Conservation (phyloP, 768 basidiomycete species). For the Termitomyces sp. region DNA sequence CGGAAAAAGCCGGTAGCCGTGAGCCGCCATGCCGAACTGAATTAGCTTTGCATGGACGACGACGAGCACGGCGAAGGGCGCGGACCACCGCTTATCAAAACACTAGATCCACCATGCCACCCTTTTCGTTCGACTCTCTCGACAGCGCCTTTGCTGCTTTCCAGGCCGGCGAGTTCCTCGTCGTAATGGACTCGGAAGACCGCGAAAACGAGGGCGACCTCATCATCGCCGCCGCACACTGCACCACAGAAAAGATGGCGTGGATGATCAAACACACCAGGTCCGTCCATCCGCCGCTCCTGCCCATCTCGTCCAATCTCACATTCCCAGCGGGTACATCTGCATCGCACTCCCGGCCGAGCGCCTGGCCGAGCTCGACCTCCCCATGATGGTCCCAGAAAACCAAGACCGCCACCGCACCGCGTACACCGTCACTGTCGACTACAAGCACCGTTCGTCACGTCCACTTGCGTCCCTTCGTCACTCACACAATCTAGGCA, state of each 20-base stretch:
- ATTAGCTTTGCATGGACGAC: neutral
- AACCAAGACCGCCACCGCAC: slow-evolving; percentile 91
- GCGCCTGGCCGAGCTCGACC: slow-evolving; percentile 69
- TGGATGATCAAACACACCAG: slow-evolving; percentile 98
- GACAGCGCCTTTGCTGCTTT: slow-evolving; percentile 77
- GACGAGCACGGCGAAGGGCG: neutral
- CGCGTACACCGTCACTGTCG: slow-evolving; percentile 94
- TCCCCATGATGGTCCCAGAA: slow-evolving; percentile 91
- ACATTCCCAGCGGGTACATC: slow-evolving; percentile 73
- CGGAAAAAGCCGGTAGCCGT: slow-evolving; percentile 34
- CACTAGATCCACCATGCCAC: slow-evolving; percentile 23
- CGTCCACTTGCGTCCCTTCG: slow-evolving; percentile 4
- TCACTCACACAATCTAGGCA: slow-evolving; percentile 42
- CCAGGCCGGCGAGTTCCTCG: slow-evolving; percentile 79
- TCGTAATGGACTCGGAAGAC: slow-evolving; percentile 96
- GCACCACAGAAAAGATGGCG: slow-evolving; percentile 96
- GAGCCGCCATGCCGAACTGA: slow-evolving; percentile 16
- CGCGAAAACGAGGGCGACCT: slow-evolving; percentile 98
- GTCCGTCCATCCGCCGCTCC: slow-evolving; percentile 37
- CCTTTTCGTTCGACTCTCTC: slow-evolving; percentile 74
- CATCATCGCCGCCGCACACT: slow-evolving; percentile 77
- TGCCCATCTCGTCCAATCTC: neutral
- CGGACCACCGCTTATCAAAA: too few species aligned
- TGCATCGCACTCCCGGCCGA: slow-evolving; percentile 79
- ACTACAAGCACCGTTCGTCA: slow-evolving; percentile 77